Base-by-base conservation (phyloP, 108 stramenopile species). In the Epithemia pelagica region DNA sequence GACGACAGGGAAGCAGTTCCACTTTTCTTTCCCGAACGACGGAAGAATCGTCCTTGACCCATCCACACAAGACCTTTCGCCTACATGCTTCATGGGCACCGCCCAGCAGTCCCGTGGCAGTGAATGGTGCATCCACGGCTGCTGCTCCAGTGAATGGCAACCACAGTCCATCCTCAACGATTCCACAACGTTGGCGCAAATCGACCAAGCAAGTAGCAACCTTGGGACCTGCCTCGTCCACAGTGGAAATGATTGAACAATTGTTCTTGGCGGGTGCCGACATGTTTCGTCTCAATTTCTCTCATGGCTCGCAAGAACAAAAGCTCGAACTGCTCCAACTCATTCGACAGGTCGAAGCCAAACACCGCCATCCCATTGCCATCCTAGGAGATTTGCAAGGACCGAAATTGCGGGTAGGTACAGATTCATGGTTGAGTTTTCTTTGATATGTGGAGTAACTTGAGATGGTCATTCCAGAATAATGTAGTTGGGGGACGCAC, bases 321-420 rank as follows among this genome's bases (percentile, higher is more conserved):
- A 96, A 98, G 87, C 85, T 86, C 67, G 89, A 94, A 54, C 68
- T 96, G 25, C 69, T 94, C 28, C 76, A 88, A 51, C 81, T 82
- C 8, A 95, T 92, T 68, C 86, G 91, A 21, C 63, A 72, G 54
- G 70, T 96, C 24, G 97, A 96, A 76, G 84, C 74, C 31, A 96
- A 96, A 69, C 96, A 95, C 65, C 79, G 84, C 59, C 96, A 98
- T 81, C 96, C 96, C 52, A 96, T 98, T 78, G 87, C 82, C 56
- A 81, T 96, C 63, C 71, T 98, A 37, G 97, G 95, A 2, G 97
- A 96, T 75, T 73, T 98, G 46, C 97, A 97, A 71, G 95, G 97
- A 15, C 97, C 97, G 18, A 98, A 98, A 71, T 79, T 96, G 26
- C 86, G 97, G 46, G 93, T 74, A 72, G 55, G 73, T 71, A 24